Base-by-base conservation (phyloP, 1,284 basidiomycete genomes). In the Cryptococcus floricola region DNA sequence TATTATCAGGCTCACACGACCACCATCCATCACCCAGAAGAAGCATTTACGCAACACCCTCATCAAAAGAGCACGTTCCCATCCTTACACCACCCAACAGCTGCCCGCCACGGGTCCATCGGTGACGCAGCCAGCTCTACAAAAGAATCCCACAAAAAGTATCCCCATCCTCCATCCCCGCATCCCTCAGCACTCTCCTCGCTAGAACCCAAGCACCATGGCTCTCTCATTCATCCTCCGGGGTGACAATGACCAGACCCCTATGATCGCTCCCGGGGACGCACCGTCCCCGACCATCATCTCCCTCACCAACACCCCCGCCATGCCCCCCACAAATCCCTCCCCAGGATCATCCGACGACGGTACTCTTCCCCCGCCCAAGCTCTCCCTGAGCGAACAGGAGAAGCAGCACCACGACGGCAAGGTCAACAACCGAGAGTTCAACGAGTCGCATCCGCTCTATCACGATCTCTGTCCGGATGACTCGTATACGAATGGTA, bases 391-490 rank as follows among this genome's bases (percentile, higher is more conserved):
- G 10, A 23, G 28, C 34, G 43, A 45, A 25, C 18, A 37, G 12
- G 52, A 60, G 25, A 43, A 48, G 31, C 43, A 53, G 16, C 48
- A 55, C 41, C 45, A 25, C 19, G 38, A 42, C 23, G 27, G 46
- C 28, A 49, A 45, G 31, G 48, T 46, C 43, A 27, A 45, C 23
- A 52, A 51, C 12, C 60, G 56, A 14, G 48, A 54, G 50, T 68
- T 68, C 50, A 48, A 57, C 58, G 48, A 56, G 19, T 48, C 61
- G 25, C 75, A 77, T 58, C 75, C 74, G 9, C 59, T 77, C n/a
- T 77, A 69, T 64, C 43, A 71, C 28, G 74, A 76, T 58, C 64
- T 77, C 37, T 72, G 70, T 12, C 75, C 75, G 6, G 61, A 66
- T 12, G 74, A 77, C 63, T 71, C 68, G 18, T 76, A 74, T 61